Percentiles rank a stretch among this genome's conserved stretches.
Conservation (phyloP, 805 yeast genomes). For the Lachancea quebecensis region DNA sequence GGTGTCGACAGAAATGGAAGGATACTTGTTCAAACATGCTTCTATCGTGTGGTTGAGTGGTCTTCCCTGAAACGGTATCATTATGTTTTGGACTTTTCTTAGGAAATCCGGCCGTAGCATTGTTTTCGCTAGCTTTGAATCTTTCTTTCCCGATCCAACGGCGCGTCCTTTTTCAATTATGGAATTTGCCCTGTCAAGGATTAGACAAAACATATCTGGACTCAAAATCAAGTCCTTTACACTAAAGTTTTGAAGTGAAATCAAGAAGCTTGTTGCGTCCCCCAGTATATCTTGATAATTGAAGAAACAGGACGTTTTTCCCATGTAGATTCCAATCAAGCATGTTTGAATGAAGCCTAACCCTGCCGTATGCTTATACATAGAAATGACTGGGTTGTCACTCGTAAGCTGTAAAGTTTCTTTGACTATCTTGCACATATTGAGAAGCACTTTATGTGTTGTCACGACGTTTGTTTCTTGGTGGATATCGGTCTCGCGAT, state of each 20-base stretch:
- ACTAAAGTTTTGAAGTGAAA: slow-evolving; percentile 64
- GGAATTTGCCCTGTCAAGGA: slow-evolving; percentile 48
- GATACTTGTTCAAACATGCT: slow-evolving; percentile 53
- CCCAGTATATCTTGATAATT: slow-evolving; percentile 71
- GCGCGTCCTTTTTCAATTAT: slow-evolving; percentile 6
- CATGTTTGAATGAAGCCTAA: slow-evolving; percentile 85
- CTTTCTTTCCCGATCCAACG: slow-evolving; percentile 7
- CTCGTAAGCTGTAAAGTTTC: slow-evolving; percentile 84
- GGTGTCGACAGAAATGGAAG: slow-evolving; percentile 55
- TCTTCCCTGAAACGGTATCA: slow-evolving; percentile 73
- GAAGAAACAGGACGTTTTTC: slow-evolving; percentile 76
- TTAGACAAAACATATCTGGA: slow-evolving; percentile 72
- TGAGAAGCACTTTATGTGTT: slow-evolving; percentile 59
- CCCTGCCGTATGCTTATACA: slow-evolving; percentile 79
- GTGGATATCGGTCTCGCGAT: slow-evolving; percentile 18
- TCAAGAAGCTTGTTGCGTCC: slow-evolving; percentile 64
- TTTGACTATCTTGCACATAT: slow-evolving; percentile 80
- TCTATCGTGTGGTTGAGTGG: slow-evolving; percentile 58
- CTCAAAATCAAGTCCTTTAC: slow-evolving; percentile 84
- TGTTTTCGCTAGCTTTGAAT: slow-evolving; percentile 9
- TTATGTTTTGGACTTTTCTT: slow-evolving; percentile 64
- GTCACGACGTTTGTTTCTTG: slow-evolving; percentile 25
- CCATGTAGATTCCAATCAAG: slow-evolving; percentile 76
- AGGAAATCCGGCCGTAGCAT: slow-evolving; percentile 31
- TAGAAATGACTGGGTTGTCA: slow-evolving; percentile 68